Percentiles rank a stretch among this genome's conserved stretches.
Evolutionary conservation across 2,329 filamentous ascomycete species (phyloP).

Genomic region (Aureobasidium subglaciale): DNA sequence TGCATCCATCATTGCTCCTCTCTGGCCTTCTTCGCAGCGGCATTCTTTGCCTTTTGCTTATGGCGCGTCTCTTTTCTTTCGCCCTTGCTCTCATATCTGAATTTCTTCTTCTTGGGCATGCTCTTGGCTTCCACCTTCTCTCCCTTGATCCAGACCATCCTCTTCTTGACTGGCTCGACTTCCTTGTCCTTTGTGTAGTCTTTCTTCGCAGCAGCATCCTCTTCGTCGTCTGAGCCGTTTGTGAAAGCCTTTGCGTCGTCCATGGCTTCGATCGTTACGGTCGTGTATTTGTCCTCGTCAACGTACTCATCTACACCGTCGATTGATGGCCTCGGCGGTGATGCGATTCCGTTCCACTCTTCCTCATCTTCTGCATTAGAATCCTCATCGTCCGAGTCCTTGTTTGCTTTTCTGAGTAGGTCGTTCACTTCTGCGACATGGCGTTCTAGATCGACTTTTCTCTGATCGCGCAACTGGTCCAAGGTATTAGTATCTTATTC

Average conservation of each 20-base stretch:
- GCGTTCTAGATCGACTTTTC: constrained; percentile 71
- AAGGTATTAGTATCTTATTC: neutral
- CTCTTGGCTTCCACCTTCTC: constrained; percentile 42
- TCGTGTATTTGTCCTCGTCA: constrained; percentile 93
- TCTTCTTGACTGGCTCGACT: constrained; percentile 15
- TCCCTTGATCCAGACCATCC: constrained; percentile 38
- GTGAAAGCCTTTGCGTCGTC: constrained; percentile 46
- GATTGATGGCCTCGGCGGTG: constrained; percentile 32
- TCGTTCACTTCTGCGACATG: constrained; percentile 73
- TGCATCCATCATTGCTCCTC: constrained; percentile 29
- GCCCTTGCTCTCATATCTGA: constrained; percentile 82
- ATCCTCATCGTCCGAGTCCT: constrained; percentile 26
- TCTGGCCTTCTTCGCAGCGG: constrained; percentile 58
- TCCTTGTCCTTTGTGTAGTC: constrained; percentile 13
- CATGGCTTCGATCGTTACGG: constrained; percentile 87
- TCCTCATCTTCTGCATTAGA: constrained; percentile 21
- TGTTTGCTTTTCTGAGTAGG: constrained; percentile 52
- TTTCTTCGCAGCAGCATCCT: neutral
- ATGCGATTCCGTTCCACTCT: constrained; percentile 39
- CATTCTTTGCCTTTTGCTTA: constrained; percentile 63
- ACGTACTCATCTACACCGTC: constrained; percentile 66
- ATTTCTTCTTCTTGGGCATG: constrained; percentile 75
- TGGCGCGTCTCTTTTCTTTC: constrained; percentile 60
- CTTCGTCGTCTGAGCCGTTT: constrained; percentile 8
- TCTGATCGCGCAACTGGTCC: constrained; percentile 69